phyloP scores from a whole-genome alignment of 257 asterid genomes.

The Solanum medicagineum region DNA sequence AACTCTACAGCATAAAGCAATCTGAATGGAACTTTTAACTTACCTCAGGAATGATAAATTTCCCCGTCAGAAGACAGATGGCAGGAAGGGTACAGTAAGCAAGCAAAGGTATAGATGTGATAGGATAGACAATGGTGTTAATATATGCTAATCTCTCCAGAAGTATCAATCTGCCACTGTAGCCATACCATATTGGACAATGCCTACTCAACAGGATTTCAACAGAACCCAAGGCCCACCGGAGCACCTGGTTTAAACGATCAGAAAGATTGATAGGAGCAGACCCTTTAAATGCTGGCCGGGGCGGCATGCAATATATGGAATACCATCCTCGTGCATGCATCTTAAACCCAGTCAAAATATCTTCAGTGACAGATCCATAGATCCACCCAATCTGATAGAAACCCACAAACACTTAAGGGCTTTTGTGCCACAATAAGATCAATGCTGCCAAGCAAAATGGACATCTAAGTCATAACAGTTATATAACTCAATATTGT shows the following conservation, averaged over 20 bases:
- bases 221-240: conserved; percentile 93
- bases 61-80: conserved; percentile 74
- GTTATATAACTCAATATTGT: not conserved
- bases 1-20: not conserved
- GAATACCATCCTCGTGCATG: conserved; percentile 94
- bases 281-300: conserved; percentile 90
- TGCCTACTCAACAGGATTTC: conserved; percentile 84
- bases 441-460: not conserved
- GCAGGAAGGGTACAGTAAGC: conserved; percentile 88
- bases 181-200: conserved; percentile 94
- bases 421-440: not conserved
- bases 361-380: conserved; percentile 93
- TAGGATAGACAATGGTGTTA: conserved; percentile 77
- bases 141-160: conserved; percentile 76
- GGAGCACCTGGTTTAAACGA: conserved; percentile 88
- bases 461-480: not conserved
- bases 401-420: not conserved
- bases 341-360: conserved; percentile 90
- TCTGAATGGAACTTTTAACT: not conserved
- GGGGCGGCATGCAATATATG: conserved; percentile 76
- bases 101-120: conserved; percentile 73
- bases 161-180: conserved; percentile 51
- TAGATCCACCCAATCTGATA: conserved; percentile 89
- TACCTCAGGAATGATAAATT: conserved; percentile 81
- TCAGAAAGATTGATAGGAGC: conserved; percentile 95